Base-by-base conservation (phyloP, 2,329 filamentous ascomycete genomes). In the Rutstroemia sp. region DNA sequence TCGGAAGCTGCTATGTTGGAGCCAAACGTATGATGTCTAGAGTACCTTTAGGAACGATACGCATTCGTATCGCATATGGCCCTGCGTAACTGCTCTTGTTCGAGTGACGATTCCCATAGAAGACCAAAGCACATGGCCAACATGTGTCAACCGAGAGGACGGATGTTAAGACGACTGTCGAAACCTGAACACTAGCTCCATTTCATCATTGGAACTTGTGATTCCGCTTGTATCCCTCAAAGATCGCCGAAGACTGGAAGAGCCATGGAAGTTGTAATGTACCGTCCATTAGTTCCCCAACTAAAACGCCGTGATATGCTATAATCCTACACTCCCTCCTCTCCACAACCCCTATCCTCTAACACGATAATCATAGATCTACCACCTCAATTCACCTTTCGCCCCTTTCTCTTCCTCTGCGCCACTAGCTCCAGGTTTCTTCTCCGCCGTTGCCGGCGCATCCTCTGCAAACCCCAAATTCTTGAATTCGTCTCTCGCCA, bases 401-500 rank as follows among this genome's bases (percentile, higher is more conserved):
- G 63, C 47, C 58, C 62, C 60, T 40, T 62, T 61, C 30, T 58
- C 60, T 36, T 58, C 54, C 21, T 54, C 57, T n/a, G 56, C 57
- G 9, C 60, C 58, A 30, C 65, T 55, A 44, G 25, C 51, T 12
- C 16, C 19, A 16, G 14, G 14, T 50, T 47, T 63, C 56, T 46
- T 60, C 5, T 58, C 61, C 23, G 51, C 51, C 21, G 51, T 53
- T 5, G 59, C 54, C 42, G 53, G 42, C 17, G 59, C 57, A n/a
- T 68, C 62, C 1, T 71, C 67, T 14, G 71, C 68, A 65, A 95
- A 94, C 0, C 94, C 94, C 42, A 99, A 76, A 68, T 99, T 99
- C 72, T 88, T 90, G 73, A 97, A 94, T 58, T 95, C 89, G 68
- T 99, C 94, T 64, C 82, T 89, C 7, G 92, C 92, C 94, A 99